Conservation (phyloP, 2,329 filamentous ascomycete species). For the Penicillium sp. region DNA sequence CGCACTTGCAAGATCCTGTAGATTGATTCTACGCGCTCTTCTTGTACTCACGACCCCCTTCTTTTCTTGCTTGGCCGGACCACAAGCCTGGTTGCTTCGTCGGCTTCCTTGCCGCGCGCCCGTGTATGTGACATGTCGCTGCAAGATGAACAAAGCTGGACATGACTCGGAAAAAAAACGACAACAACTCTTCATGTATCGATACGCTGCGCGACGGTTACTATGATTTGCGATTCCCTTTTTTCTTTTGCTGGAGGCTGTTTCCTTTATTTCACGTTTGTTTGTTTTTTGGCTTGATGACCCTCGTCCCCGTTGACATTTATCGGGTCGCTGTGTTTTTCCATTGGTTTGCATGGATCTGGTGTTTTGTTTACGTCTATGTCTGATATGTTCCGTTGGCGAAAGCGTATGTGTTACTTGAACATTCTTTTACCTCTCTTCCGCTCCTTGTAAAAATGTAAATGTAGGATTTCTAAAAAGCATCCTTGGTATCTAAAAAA, state of each 20-base stretch:
- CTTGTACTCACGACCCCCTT: slow-evolving; percentile 13
- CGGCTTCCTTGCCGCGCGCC: slow-evolving; percentile 23
- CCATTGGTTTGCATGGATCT: slow-evolving; percentile 40
- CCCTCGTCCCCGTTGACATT: slow-evolving; percentile 28
- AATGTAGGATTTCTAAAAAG: slow-evolving; percentile 1
- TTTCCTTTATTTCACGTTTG: slow-evolving; percentile 23
- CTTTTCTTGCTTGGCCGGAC: slow-evolving; percentile 23
- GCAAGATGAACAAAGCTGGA: slow-evolving; percentile 27
- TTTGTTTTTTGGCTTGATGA: slow-evolving; percentile 16
- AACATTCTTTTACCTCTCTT: slow-evolving; percentile 22
- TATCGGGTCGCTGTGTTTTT: slow-evolving; percentile 31
- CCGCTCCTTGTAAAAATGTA: neutral
- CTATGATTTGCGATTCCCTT: slow-evolving; percentile 12
- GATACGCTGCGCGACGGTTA: slow-evolving; percentile 24
- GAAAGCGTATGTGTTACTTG: slow-evolving; percentile 28
- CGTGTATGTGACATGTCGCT: slow-evolving; percentile 25
- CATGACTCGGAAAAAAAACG: slow-evolving; percentile 20
- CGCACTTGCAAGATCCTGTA: slow-evolving; percentile 79
- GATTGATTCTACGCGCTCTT: slow-evolving; percentile 30
- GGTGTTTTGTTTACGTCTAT: slow-evolving; percentile 35
- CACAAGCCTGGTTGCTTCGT: slow-evolving; percentile 40
- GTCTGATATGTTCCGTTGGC: slow-evolving; percentile 32
- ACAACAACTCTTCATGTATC: slow-evolving; percentile 8
- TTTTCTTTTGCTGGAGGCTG: slow-evolving; percentile 23
- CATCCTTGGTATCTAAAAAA: slow-evolving; percentile 14